Evolutionary conservation across 2,329 filamentous ascomycete species (phyloP), one percentile per base, ranked within the genome.

Genomic region (Hypomyces perniciosus): DNA sequence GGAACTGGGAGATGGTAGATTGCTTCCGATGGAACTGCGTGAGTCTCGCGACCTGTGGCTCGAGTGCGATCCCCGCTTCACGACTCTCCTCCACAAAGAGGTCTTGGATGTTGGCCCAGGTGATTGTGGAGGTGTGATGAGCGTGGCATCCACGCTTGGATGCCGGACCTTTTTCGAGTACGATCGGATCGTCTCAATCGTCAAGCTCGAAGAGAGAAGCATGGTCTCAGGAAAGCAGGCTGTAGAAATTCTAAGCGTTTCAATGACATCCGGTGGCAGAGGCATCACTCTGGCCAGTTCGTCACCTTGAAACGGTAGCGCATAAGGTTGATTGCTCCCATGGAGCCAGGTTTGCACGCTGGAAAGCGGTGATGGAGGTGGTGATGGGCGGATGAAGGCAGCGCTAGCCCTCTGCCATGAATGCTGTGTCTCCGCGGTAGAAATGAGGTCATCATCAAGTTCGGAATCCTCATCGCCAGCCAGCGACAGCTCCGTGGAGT

Each of bases 151-250:
- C 4, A 51, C 38, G 31, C 52, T 57, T 7, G 67, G 66, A n/a
- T 75, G 77, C 44, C 71, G 72, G 37, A 80, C 61, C 58, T 80
- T 80, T 46, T 70, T 76, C 0, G 78, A 75, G 56, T 80, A 80
- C 29, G 72, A 64, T 12, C 80, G 76, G 51, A 83, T 80, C 0
- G 76, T 81, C 62, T 83, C 79, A 44, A 81, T 70, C 0, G 79
- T 76, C 4, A 81, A 66, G 57, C 75, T 80, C 0, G 73, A 76
- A 5, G 78, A 75, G 8, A 76, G 66, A 1, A 83, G 72, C 74
- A 81, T 80, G 1, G 78, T 80, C 56, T 81, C 78, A 0, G 79
- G 79, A 55, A 83, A 83, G 57, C 76, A 80, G 5, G 72, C 67
- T 8, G 80, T 73, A 0, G 75, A 79, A 5, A 80, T 71, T 29